Conservation (phyloP, 441 rosid species). For the Dalechampia spathulata region DNA sequence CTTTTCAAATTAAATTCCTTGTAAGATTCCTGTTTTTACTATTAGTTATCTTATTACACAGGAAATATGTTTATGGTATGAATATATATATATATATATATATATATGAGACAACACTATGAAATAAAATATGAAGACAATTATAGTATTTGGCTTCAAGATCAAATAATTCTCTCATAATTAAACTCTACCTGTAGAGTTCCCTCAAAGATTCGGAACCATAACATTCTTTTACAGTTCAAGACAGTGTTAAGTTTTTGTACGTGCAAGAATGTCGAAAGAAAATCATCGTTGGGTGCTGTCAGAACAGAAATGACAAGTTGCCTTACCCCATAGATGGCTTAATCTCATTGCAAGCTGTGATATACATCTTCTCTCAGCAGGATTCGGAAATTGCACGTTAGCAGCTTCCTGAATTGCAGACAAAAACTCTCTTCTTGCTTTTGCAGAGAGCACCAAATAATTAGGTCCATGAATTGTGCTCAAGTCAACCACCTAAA, state of each 20-base stretch:
- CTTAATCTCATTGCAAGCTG: conserved; percentile 63
- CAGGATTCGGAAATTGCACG: conserved; percentile 55
- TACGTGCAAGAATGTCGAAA: not conserved
- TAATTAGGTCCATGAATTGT: conserved; percentile 59
- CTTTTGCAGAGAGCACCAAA: conserved; percentile 50
- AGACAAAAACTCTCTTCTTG: conserved; percentile 53
- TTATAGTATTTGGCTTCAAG: too few relatives aligned
- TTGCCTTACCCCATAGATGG: conserved; percentile 69
- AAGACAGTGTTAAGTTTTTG: not conserved
- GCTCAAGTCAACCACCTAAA: conserved; percentile 69
- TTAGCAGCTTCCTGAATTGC: conserved; percentile 73
- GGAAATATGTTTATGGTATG: too few relatives aligned
- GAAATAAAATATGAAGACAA: too few relatives aligned
- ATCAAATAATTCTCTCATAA: too few relatives aligned
- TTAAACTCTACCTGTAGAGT: too few relatives aligned
- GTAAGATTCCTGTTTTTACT: too few relatives aligned
- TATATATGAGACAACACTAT: too few relatives aligned
- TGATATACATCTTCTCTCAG: conserved; percentile 56
- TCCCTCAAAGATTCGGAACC: too few relatives aligned
- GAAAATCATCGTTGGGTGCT: not conserved
- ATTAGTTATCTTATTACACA: too few relatives aligned
- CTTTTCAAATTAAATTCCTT: too few relatives aligned
- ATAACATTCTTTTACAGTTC: too few relatives aligned
- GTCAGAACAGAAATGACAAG: not conserved
- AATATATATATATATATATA: too few relatives aligned